phyloP scores from a whole-genome alignment of 208 protist species.

The Acanthamoeba healyi region DNA sequence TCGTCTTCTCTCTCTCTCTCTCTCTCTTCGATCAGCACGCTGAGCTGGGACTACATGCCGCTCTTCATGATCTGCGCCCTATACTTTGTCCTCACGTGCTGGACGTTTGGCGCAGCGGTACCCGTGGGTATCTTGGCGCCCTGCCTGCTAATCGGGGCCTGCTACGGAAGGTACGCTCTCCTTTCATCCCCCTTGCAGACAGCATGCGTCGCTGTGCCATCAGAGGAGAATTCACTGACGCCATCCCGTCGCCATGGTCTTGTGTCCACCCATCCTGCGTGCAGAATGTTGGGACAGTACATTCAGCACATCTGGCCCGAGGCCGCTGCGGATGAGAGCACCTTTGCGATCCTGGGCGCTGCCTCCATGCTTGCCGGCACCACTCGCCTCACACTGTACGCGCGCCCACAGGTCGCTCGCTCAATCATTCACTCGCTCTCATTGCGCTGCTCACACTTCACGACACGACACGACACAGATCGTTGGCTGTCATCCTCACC shows the following conservation, averaged over 20 bases:
- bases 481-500: conserved; percentile 28
- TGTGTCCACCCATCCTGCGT: too few species aligned
- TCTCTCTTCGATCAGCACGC: neutral
- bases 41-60: conserved; percentile 26
- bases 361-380: conserved; percentile 53
- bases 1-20: neutral
- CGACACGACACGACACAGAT: too few species aligned
- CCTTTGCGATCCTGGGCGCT: conserved; percentile 21
- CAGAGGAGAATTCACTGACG: too few species aligned
- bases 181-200: too few species aligned
- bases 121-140: conserved; percentile 27
- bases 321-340: conserved; percentile 19
- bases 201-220: neutral
- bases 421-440: neutral
- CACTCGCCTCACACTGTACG: conserved; percentile 31
- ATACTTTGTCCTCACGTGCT: conserved; percentile 36
- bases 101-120: conserved; percentile 21
- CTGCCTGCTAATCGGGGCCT: conserved; percentile 32
- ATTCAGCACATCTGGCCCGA: conserved; percentile 38
- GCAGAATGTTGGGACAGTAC: conserved; percentile 43
- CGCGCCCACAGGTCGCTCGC: neutral
- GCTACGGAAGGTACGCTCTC: neutral
- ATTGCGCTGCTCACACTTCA: too few species aligned
- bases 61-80: conserved; percentile 11
- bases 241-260: too few species aligned